These are phyloP conservation scores for Caryopteris hybrid DNA, from an alignment of 305 asterid genomes.

Conservation along the genomic window DNA sequence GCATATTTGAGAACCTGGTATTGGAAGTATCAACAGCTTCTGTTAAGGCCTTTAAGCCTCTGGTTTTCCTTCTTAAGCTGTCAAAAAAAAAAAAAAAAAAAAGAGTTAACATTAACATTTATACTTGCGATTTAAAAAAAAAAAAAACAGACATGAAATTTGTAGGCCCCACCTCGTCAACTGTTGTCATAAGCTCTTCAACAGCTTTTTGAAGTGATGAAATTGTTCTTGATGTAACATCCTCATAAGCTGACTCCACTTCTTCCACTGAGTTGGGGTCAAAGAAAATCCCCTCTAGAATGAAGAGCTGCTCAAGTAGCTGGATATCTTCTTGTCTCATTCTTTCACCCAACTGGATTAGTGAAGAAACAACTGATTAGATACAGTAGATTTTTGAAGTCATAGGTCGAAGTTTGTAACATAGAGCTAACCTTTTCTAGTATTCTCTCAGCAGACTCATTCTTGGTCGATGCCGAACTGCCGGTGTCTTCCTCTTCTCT, in stretches of 20 bases:
- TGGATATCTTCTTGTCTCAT: constrained; percentile 53
- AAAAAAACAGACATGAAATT: neutral
- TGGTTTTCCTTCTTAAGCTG: constrained; percentile 42
- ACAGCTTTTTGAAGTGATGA: constrained; percentile 49
- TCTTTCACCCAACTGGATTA: constrained; percentile 49
- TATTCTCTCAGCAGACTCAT: constrained; percentile 60
- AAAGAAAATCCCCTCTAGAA: constrained; percentile 61
- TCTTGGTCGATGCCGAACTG: constrained; percentile 21
- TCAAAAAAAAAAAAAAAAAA: neutral
- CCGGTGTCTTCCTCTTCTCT: constrained; percentile 39
- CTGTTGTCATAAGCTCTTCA: constrained; percentile 36
- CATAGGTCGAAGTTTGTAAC: neutral
- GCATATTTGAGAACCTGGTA: neutral
- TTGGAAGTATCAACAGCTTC: neutral
- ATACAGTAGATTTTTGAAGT: neutral
- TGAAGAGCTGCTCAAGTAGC: constrained; percentile 64
- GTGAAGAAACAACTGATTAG: constrained; percentile 19
- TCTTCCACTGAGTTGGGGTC: constrained; percentile 56
- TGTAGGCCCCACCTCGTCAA: constrained; percentile 45
- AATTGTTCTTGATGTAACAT: constrained; percentile 58
- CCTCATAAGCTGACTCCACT: constrained; percentile 52
- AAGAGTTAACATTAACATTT: neutral
- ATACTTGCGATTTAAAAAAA: neutral
- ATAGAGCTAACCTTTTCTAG: constrained; percentile 42
- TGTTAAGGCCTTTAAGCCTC: constrained; percentile 26